Percentiles rank a stretch among this genome's conserved stretches.
These are phyloP conservation scores for Digitaria exilis DNA, from an alignment of 202 grass and related monocot species.

Conservation along the genomic window DNA sequence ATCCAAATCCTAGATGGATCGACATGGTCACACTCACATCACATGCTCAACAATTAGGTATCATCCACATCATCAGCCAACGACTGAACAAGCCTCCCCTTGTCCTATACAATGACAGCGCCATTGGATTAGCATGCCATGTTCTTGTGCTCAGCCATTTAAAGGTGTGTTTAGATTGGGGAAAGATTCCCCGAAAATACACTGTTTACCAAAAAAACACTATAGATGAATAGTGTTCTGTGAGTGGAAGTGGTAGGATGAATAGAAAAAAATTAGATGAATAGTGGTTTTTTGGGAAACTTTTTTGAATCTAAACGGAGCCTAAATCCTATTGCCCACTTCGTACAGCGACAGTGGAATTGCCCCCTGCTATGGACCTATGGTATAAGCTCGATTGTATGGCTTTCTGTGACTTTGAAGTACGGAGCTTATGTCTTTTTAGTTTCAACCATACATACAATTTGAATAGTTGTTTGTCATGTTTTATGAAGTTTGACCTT, in stretches of 20 bases:
- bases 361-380: too few relatives aligned
- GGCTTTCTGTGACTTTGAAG: background rate
- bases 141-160: background rate
- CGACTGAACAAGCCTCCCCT: background rate
- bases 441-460: too few relatives aligned
- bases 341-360: background rate
- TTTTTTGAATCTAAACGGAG: too few relatives aligned
- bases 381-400: background rate
- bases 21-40: background rate
- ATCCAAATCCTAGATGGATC: background rate
- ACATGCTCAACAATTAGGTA: background rate
- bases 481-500: too few relatives aligned
- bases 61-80: background rate
- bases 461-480: too few relatives aligned
- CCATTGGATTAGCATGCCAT: background rate
- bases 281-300: too few relatives aligned
- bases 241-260: too few relatives aligned
- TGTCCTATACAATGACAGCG: background rate
- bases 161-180: too few relatives aligned
- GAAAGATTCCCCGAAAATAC: too few relatives aligned
- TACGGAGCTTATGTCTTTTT: background rate
- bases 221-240: too few relatives aligned
- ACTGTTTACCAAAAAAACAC: too few relatives aligned
- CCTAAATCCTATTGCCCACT: background rate
- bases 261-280: too few relatives aligned